These are phyloP conservation scores for Candida quercuum DNA, from an alignment of 805 yeast species.

Conservation along the genomic window DNA sequence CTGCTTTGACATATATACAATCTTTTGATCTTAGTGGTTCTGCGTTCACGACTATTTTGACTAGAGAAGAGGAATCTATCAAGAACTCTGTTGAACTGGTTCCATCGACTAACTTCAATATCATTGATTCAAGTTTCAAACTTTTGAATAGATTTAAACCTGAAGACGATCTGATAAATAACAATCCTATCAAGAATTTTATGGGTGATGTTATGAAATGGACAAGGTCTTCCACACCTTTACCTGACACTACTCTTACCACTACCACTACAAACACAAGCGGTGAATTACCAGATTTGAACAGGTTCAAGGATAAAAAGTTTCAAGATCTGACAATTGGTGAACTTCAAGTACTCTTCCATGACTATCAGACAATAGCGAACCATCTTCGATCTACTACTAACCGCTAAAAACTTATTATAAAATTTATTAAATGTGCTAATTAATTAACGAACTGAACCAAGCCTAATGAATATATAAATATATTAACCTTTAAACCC, in stretches of 20 bases:
- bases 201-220: conserved; percentile 21
- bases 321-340: conserved; percentile 14
- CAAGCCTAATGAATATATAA: too few species aligned
- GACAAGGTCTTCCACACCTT: conserved; percentile 6
- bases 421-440: too few species aligned
- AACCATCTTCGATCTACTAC: too few species aligned
- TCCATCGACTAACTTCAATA: conserved; percentile 3
- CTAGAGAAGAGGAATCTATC: conserved; percentile 10
- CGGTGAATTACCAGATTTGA: too few species aligned
- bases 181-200: conserved; percentile 17
- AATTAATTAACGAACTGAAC: too few species aligned
- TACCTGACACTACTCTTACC: conserved; percentile 2
- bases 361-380: conserved; percentile 13
- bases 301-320: conserved; percentile 8
- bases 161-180: conserved; percentile 4
- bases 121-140: conserved; percentile 13
- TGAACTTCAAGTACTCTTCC: conserved; percentile 15
- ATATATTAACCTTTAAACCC: too few species aligned
- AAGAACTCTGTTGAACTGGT: background rate
- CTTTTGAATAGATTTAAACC: conserved; percentile 9
- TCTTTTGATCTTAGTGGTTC: conserved; percentile 9
- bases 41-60: conserved; percentile 9
- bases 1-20: conserved; percentile 17
- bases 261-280: background rate
- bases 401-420: too few species aligned